Percentiles rank a stretch among this genome's conserved stretches.
phyloP scores from a whole-genome alignment of 768 basidiomycete genomes.

The Trametopsis cervina region DNA sequence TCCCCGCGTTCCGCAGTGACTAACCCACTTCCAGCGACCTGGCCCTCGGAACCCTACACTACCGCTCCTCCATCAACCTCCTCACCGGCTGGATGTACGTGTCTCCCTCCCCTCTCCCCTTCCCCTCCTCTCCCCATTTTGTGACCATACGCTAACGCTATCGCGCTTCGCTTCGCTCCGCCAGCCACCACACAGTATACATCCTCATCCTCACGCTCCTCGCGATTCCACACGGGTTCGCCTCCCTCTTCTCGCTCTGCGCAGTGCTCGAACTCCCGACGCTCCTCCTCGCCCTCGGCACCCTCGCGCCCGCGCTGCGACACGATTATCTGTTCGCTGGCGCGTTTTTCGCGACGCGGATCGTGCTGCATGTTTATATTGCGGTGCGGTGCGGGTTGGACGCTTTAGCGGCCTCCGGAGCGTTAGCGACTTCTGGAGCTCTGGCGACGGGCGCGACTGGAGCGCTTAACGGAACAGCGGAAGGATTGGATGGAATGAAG shows the following conservation, averaged over 20 bases:
- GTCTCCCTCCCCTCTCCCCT: background rate
- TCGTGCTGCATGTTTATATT: constrained; percentile 6
- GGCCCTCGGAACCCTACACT: constrained; percentile 7
- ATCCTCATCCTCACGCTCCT: constrained; percentile 6
- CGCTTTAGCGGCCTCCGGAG: background rate
- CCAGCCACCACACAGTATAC: constrained; percentile 10
- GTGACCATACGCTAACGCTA: background rate
- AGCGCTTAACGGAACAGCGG: too few species aligned
- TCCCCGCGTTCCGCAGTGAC: too few species aligned
- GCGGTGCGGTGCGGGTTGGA: background rate
- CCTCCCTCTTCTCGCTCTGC: constrained; percentile 7
- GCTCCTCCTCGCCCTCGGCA: constrained; percentile 10
- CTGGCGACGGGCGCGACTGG: too few species aligned
- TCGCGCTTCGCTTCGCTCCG: background rate
- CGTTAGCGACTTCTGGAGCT: too few species aligned
- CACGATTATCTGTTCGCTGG: constrained; percentile 8
- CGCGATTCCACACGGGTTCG: constrained; percentile 6
- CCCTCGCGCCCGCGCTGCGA: background rate
- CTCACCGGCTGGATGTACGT: constrained; percentile 12
- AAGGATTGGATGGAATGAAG: too few species aligned
- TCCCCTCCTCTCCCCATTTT: background rate
- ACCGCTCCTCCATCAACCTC: constrained; percentile 3
- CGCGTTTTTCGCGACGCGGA: constrained; percentile 4
- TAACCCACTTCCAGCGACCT: constrained; percentile 6
- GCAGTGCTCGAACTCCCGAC: constrained; percentile 10